Conservation (phyloP, 2,329 filamentous ascomycete species). For the Penicillium sp. region DNA sequence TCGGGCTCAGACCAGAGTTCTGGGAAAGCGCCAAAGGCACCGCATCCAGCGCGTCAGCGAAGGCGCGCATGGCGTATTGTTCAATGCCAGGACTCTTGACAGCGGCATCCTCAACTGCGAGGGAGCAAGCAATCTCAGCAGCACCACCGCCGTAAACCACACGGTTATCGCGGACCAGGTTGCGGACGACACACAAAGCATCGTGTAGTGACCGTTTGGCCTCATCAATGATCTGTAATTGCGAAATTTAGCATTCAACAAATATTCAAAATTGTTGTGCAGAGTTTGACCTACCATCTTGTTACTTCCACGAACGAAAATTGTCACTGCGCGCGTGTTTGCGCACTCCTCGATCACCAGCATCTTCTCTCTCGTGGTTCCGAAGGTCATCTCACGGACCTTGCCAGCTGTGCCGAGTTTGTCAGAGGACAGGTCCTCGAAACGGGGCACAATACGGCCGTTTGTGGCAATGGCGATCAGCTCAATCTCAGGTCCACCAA, state of each 20-base stretch:
- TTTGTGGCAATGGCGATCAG: constrained; percentile 98
- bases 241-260: constrained; percentile 7
- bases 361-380: constrained; percentile 99
- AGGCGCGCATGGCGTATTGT: constrained; percentile 98
- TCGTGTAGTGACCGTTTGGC: constrained; percentile 97
- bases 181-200: constrained; percentile 94
- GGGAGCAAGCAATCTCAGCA: constrained; percentile 93
- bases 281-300: constrained; percentile 76
- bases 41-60: constrained; percentile 88
- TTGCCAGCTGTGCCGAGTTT: constrained; percentile 89
- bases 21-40: constrained; percentile 95
- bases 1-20: constrained; percentile 94
- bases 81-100: constrained; percentile 95
- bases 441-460: constrained; percentile 92
- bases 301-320: constrained; percentile 96
- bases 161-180: constrained; percentile 91
- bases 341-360: constrained; percentile 98
- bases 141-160: constrained; percentile 97
- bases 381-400: constrained; percentile 93
- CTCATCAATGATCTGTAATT: constrained; percentile 86
- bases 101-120: constrained; percentile 93
- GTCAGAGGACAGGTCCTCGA: constrained; percentile 86
- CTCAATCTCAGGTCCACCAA: constrained; percentile 96
- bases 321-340: constrained; percentile 92
- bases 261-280: background rate